A percentile compares a stretch with the other conserved stretches of the same genome.
Conservation (phyloP, 108 stramenopile genomes). For the Nannochloropsis salina region DNA sequence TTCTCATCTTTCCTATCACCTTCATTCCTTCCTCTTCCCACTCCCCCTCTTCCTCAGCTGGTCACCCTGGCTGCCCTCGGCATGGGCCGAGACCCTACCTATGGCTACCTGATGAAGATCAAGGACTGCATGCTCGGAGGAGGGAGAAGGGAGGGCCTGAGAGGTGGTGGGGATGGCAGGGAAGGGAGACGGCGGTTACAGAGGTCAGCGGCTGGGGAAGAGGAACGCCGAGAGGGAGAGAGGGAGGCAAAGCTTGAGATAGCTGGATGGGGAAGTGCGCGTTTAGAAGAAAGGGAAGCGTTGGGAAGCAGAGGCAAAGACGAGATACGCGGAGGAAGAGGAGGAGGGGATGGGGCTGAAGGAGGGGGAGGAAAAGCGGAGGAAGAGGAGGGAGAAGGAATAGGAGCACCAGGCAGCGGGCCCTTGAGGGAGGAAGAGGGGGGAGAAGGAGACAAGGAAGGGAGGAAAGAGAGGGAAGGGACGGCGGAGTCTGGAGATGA, state of each 20-base stretch:
- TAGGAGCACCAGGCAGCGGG: no score
- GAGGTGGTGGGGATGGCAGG: neutral
- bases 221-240: neutral
- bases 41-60: neutral
- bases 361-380: no score
- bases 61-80: neutral
- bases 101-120: slow-evolving; percentile 24
- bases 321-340: no score
- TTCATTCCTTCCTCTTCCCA: neutral
- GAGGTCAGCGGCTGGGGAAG: neutral
- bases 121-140: slow-evolving; percentile 28
- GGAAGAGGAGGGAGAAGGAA: no score
- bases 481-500: neutral
- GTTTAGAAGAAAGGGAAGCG: no score
- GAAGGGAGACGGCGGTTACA: neutral
- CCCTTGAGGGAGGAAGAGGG: neutral
- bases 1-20: no score
- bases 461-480: neutral
- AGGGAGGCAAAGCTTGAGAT: neutral
- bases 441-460: neutral
- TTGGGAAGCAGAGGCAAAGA: no score
- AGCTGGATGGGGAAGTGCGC: no score
- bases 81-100: neutral
- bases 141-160: neutral
- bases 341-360: no score